Percentiles rank a stretch among this genome's conserved stretches.
Evolutionary conservation across 768 basidiomycete species (phyloP).

Genomic region (Tulasnella sp.): DNA sequence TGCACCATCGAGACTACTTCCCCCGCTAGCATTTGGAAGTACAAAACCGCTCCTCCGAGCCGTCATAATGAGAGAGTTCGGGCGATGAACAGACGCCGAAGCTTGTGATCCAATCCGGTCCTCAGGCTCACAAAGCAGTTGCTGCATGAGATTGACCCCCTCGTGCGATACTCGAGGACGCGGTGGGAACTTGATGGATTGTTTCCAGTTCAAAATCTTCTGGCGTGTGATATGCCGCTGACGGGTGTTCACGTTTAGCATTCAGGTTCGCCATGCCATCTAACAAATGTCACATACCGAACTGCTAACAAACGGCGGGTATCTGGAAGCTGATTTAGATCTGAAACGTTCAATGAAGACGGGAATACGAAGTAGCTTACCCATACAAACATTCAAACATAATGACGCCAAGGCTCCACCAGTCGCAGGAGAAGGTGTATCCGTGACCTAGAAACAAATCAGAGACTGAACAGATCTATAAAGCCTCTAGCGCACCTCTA

Average conservation of each 20-base stretch:
- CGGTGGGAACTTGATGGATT: slow-evolving; percentile 75
- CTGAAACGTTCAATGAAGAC: background rate
- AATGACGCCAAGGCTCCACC: slow-evolving; percentile 97
- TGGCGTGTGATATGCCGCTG: slow-evolving; percentile 90
- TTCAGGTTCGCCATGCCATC: background rate
- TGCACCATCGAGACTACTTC: slow-evolving; percentile 63
- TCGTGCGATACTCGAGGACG: slow-evolving; percentile 78
- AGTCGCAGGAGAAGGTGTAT: slow-evolving; percentile 90
- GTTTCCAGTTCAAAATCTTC: slow-evolving; percentile 95
- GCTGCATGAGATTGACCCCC: slow-evolving; percentile 78
- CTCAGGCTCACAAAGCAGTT: slow-evolving; percentile 89
- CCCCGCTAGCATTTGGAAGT: slow-evolving; percentile 35
- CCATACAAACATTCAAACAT: slow-evolving; percentile 93
- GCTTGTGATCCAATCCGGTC: slow-evolving; percentile 79
- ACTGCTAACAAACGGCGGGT: slow-evolving; percentile 92
- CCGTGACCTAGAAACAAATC: slow-evolving; percentile 44
- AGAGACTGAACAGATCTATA: background rate
- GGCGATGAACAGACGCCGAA: slow-evolving; percentile 55
- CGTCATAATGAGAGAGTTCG: slow-evolving; percentile 66
- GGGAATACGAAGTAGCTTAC: slow-evolving; percentile 34
- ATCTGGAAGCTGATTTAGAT: slow-evolving; percentile 37
- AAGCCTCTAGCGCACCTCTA: slow-evolving; percentile 32
- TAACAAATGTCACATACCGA: slow-evolving; percentile 47
- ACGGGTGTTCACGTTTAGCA: slow-evolving; percentile 1
- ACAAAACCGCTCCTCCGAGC: slow-evolving; percentile 68